Evolutionary conservation across 306 rosid species (phyloP), one percentile per base, ranked within the genome.

Genomic region (Vigna angularis): DNA sequence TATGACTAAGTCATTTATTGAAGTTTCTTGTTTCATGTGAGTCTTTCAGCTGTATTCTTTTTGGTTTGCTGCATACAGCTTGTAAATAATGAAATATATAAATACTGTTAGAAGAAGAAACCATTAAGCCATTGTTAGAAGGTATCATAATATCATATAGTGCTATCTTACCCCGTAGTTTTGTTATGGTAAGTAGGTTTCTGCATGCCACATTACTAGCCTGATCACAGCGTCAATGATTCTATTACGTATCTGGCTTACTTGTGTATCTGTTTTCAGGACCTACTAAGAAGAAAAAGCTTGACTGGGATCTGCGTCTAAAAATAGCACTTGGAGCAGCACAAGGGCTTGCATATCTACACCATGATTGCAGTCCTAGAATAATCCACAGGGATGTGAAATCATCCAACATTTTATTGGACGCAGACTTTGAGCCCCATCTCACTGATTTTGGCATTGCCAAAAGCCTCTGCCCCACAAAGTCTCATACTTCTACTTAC

Each of bases 361-460:
- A 91, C 84, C 98, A 91, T 78, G 99, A 91, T 81, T 95, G 99
- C 78, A 75, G 92, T 79, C 99, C 98, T 20, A 87, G 99, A 4
- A 89, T 95, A 79, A 93, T 95, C 75, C 99, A 95, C 85, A 86
- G 99, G 86, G 97, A 95, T 75, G 90, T 95, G 62, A 95, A 95
- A 77, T 93, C 99, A 5, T 95, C 98, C 3, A 95, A 95, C 74
- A 95, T 95, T 77, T 79, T 95, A 36, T 64, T 95, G n/a, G 99
- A 95, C 76, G 85, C 85, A 55, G 97, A 93, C 71, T 95, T 91
- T 22, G 98, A 91, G 82, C 85, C 99, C 14, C 99, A 88, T 85
- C 91, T 95, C 53, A 91, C 97, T 18, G 99, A 95, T 81, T 92
- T 95, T 16, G 99, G 99, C 74, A 93, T 95, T 48, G 99, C 99